Conservation (phyloP, 75 land plant species). For the Picea glauca region DNA sequence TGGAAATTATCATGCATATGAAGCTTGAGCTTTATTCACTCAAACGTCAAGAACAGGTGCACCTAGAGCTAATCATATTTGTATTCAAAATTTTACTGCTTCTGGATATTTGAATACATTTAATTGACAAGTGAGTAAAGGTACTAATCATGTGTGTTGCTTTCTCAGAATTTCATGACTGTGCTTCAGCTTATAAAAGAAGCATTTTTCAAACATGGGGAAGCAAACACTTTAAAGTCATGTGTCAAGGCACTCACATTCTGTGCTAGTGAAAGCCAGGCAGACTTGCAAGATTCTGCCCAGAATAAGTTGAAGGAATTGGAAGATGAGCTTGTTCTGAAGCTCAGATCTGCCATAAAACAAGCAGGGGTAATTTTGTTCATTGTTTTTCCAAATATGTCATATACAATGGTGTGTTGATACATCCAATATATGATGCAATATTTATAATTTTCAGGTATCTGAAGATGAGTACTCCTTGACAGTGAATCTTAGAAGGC, state of each 20-base stretch:
- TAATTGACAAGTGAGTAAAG: not conserved
- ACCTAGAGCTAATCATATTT: not conserved
- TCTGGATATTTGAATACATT: not conserved
- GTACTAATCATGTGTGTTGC: not conserved
- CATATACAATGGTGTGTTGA: not conserved
- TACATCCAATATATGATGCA: constrained; percentile 4
- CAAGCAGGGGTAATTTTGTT: constrained; percentile 61
- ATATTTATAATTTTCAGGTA: constrained; percentile 32
- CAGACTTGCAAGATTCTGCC: constrained; percentile 85
- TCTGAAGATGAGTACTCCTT: constrained; percentile 93
- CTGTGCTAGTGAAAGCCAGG: constrained; percentile 73
- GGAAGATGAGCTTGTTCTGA: constrained; percentile 71
- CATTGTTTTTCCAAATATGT: not conserved
- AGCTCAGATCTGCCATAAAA: constrained; percentile 75
- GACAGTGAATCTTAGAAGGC: constrained; percentile 80
- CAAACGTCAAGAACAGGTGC: constrained; percentile 89
- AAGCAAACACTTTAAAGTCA: constrained; percentile 68
- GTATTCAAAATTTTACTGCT: not conserved
- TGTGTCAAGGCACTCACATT: constrained; percentile 77
- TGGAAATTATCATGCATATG: constrained; percentile 66
- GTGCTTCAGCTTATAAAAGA: constrained; percentile 72
- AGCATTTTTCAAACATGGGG: constrained; percentile 96
- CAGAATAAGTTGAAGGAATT: constrained; percentile 70
- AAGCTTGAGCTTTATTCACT: constrained; percentile 86
- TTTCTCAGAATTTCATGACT: constrained; percentile 57